Percentiles rank a stretch among this genome's conserved stretches.
Evolutionary conservation across 2,329 filamentous ascomycete species (phyloP).

Genomic region (Colletotrichum simmondsii): DNA sequence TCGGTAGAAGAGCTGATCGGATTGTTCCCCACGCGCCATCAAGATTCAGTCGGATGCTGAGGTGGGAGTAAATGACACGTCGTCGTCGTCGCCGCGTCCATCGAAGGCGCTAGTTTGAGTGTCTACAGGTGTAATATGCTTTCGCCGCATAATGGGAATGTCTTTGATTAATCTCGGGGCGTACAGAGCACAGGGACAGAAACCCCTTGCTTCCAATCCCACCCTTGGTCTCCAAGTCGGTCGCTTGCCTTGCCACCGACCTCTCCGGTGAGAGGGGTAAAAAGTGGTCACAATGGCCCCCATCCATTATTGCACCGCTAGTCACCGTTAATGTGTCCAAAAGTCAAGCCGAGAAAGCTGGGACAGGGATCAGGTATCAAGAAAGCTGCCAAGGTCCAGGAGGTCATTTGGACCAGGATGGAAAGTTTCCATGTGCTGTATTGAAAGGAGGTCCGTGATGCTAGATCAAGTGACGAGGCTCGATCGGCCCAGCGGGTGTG

Average conservation of each 20-base stretch:
- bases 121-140: not conserved
- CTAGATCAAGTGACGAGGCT: not conserved
- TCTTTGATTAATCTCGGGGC: not conserved
- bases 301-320: conserved; percentile 8
- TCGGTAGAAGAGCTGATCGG: not conserved
- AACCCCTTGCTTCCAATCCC: not conserved
- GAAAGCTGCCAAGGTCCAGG: not conserved
- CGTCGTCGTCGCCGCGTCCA: not conserved
- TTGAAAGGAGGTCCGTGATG: conserved; percentile 17
- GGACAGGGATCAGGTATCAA: not conserved
- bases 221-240: not conserved
- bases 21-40: not conserved
- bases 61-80: not conserved
- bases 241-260: not conserved
- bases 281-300: not conserved
- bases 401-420: not conserved
- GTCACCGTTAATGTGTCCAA: conserved; percentile 6
- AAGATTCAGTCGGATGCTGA: not conserved
- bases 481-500: conserved; percentile 16
- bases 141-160: conserved; percentile 1
- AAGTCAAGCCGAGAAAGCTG: not conserved
- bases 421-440: not conserved
- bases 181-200: not conserved
- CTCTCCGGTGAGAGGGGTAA: not conserved
- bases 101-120: not conserved